phyloP scores from a whole-genome alignment of 805 yeast species.

The Saccharomycopsis amapae region DNA sequence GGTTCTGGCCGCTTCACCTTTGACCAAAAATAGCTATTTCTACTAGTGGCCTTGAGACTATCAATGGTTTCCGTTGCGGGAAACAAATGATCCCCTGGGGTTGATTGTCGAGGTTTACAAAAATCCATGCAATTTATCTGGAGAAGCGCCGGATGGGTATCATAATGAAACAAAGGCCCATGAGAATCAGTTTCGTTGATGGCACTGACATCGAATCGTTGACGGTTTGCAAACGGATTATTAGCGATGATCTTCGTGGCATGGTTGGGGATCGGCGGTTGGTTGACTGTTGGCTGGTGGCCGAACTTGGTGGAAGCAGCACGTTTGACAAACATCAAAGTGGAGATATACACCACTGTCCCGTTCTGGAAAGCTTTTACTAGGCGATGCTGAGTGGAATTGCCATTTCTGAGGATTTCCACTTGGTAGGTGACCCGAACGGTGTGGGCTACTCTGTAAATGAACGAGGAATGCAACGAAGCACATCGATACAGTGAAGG shows the following conservation, averaged over 20 bases:
- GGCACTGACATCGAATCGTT: neutral
- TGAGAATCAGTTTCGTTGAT: no score
- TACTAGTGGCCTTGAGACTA: neutral
- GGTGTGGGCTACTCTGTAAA: neutral
- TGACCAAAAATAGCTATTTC: neutral
- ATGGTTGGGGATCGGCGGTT: neutral
- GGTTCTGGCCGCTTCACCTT: neutral
- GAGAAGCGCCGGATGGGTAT: no score
- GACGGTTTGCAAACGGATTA: conserved; percentile 3
- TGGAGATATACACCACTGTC: neutral
- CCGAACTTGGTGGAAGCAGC: conserved; percentile 1
- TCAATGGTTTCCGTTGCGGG: neutral
- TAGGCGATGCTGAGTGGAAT: conserved; percentile 3
- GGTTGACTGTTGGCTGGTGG: conserved; percentile 7
- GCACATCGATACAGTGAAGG: neutral
- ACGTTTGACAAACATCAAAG: neutral
- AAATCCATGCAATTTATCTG: neutral
- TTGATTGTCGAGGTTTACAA: neutral
- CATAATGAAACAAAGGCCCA: neutral
- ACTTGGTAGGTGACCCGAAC: neutral
- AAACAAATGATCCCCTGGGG: neutral
- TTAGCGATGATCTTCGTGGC: neutral
- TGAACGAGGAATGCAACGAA: neutral
- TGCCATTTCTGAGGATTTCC: conserved; percentile 4
- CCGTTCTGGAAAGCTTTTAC: conserved; percentile 1